phyloP scores from a whole-genome alignment of 1,284 basidiomycete genomes.

The Vanrija pseudolonga region DNA sequence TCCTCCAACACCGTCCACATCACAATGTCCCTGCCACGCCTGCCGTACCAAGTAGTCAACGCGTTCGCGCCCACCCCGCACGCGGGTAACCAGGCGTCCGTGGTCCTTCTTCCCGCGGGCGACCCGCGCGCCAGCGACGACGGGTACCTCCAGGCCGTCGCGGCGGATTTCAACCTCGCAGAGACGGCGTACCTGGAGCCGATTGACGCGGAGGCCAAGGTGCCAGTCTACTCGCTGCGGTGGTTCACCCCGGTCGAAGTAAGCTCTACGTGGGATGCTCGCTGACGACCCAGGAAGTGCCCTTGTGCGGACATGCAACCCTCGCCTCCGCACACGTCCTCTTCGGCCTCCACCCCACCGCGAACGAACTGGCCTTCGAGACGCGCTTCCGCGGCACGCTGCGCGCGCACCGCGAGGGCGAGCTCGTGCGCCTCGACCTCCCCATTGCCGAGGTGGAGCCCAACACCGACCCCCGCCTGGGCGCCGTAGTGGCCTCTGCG shows the following conservation, averaged over 20 bases:
- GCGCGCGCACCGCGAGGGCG: conserved; percentile 17
- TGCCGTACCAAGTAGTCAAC: conserved; percentile 33
- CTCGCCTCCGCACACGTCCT: conserved; percentile 31
- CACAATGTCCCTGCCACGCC: conserved; percentile 7
- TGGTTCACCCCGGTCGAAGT: conserved; percentile 41
- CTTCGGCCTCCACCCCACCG: conserved; percentile 25
- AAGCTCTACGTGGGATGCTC: neutral
- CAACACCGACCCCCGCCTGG: conserved; percentile 68
- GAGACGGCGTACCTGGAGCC: conserved; percentile 39
- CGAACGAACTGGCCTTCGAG: conserved; percentile 21
- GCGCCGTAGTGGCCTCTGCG: conserved; percentile 49
- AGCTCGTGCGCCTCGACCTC: conserved; percentile 66
- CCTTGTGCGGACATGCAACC: conserved; percentile 41
- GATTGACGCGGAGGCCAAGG: conserved; percentile 8
- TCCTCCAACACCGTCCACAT: too few relatives aligned
- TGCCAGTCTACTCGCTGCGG: conserved; percentile 27
- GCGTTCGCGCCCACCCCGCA: conserved; percentile 33
- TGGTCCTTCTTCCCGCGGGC: conserved; percentile 26
- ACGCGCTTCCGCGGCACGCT: conserved; percentile 34
- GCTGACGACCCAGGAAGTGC: conserved; percentile 28
- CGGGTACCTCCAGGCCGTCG: conserved; percentile 24
- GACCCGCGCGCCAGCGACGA: conserved; percentile 27
- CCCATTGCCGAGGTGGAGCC: conserved; percentile 53
- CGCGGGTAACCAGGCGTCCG: conserved; percentile 41
- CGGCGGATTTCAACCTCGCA: conserved; percentile 35